Evolutionary conservation across 768 basidiomycete genomes (phyloP).

Genomic region (Leccinum longicurvipes): DNA sequence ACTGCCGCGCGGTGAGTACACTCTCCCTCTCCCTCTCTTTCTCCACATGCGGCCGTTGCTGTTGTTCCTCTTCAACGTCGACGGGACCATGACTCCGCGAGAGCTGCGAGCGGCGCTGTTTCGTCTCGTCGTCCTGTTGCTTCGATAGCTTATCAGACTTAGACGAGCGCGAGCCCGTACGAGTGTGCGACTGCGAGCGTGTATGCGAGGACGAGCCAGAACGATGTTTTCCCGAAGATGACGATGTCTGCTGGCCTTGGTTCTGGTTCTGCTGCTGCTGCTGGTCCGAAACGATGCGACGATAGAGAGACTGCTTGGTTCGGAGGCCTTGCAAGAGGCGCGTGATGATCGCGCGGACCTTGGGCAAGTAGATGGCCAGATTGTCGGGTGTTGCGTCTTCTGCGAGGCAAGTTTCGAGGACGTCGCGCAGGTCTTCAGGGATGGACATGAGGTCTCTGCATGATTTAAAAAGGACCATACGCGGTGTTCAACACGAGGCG

Average conservation of each 20-base stretch:
- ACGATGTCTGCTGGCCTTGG: neutral
- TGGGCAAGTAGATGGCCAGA: constrained; percentile 85
- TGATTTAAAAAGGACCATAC: constrained; percentile 3
- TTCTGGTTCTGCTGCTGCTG: constrained; percentile 30
- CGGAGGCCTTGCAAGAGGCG: constrained; percentile 91
- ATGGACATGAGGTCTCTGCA: constrained; percentile 81
- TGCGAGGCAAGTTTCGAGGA: constrained; percentile 87
- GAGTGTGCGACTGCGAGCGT: constrained; percentile 51
- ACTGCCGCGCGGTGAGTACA: constrained; percentile 36
- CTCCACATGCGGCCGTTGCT: constrained; percentile 30
- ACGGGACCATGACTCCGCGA: constrained; percentile 39
- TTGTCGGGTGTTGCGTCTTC: constrained; percentile 86
- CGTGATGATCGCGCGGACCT: constrained; percentile 89
- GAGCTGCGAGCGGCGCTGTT: constrained; percentile 45
- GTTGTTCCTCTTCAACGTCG: constrained; percentile 21
- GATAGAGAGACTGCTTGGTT: constrained; percentile 84
- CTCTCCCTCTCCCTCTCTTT: constrained; percentile 34
- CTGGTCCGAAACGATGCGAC: constrained; percentile 66
- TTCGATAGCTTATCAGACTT: constrained; percentile 37
- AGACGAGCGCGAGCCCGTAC: constrained; percentile 61
- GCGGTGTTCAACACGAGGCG: constrained; percentile 13
- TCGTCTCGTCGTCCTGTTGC: constrained; percentile 40
- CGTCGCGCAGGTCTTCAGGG: constrained; percentile 82
- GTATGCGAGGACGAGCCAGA: constrained; percentile 52
- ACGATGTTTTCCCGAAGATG: constrained; percentile 29